Conservation (phyloP, 495 filamentous ascomycete species). For the Apodospora peruviana region DNA sequence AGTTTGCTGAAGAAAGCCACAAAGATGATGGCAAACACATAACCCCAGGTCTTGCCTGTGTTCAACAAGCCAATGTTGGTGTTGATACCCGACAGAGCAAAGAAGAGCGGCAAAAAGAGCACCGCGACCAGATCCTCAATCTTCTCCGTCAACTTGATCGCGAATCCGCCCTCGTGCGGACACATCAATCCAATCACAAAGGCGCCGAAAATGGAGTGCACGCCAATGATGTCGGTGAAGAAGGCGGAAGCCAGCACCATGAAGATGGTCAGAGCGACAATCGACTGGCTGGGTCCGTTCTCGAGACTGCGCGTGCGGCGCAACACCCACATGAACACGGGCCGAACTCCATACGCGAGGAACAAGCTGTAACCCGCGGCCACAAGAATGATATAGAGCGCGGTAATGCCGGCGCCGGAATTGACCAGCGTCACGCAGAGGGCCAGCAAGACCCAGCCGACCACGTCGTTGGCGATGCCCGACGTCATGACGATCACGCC, state of each 20-base stretch:
- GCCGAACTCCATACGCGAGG: conserved; percentile 65
- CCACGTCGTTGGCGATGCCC: conserved; percentile 87
- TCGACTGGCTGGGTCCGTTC: conserved; percentile 78
- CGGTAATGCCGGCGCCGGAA: conserved; percentile 72
- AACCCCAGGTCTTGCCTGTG: conserved; percentile 77
- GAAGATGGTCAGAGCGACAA: conserved; percentile 74
- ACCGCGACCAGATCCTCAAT: conserved; percentile 81
- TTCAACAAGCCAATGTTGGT: conserved; percentile 83
- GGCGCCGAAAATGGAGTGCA: conserved; percentile 76
- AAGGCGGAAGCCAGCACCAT: conserved; percentile 76
- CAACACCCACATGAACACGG: conserved; percentile 67
- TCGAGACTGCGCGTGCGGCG: conserved; percentile 66
- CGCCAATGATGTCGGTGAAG: conserved; percentile 80
- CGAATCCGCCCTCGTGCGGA: conserved; percentile 86
- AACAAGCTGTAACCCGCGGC: conserved; percentile 70
- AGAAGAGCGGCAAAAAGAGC: conserved; percentile 85
- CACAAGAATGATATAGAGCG: conserved; percentile 74
- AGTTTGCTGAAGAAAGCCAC: conserved; percentile 83
- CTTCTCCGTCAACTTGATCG: conserved; percentile 88
- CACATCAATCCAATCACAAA: conserved; percentile 86
- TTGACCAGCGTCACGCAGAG: conserved; percentile 91
- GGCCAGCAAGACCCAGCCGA: conserved; percentile 84
- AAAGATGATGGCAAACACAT: conserved; percentile 77
- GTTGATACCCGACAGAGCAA: conserved; percentile 83
- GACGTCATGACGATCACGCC: conserved; percentile 85